These are phyloP conservation scores for Auriscalpium orientale DNA, from an alignment of 768 basidiomycete species.

Conservation along the genomic window DNA sequence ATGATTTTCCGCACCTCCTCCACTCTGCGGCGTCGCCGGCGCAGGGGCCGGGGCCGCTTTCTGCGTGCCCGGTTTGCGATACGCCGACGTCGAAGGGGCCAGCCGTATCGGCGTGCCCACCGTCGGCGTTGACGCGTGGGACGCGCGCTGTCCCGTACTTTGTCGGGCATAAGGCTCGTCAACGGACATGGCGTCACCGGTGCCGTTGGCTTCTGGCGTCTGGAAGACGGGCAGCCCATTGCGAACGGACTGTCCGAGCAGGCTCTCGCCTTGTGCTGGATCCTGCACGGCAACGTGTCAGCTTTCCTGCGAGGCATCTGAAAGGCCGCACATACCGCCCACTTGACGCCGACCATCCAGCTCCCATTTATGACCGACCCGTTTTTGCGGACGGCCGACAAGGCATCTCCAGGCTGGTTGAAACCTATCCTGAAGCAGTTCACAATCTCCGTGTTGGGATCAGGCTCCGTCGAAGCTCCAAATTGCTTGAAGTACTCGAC, in stretches of 20 bases:
- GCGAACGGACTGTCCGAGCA: constrained; percentile 33
- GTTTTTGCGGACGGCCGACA: constrained; percentile 74
- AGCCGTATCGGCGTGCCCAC: constrained; percentile 68
- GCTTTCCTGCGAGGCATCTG: neutral
- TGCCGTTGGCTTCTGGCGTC: constrained; percentile 12
- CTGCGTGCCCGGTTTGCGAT: constrained; percentile 40
- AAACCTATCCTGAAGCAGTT: constrained; percentile 85
- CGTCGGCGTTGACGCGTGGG: constrained; percentile 26
- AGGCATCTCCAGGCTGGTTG: constrained; percentile 59
- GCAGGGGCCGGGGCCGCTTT: constrained; percentile 4
- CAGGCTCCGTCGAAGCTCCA: constrained; percentile 62
- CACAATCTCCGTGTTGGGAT: constrained; percentile 56
- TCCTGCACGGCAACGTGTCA: constrained; percentile 35
- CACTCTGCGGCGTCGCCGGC: constrained; percentile 15
- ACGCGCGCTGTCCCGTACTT: constrained; percentile 24
- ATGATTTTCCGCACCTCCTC: neutral
- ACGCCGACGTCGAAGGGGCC: constrained; percentile 66
- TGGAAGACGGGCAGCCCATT: constrained; percentile 10
- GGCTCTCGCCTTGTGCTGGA: constrained; percentile 45
- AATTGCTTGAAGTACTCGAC: constrained; percentile 71
- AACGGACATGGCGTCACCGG: constrained; percentile 15
- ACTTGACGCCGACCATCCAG: constrained; percentile 84
- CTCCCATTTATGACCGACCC: constrained; percentile 69
- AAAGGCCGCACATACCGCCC: constrained; percentile 57
- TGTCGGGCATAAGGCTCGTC: constrained; percentile 20